Evolutionary conservation across 78 protist genomes (phyloP).

Genomic region (Thecamonas trahens): DNA sequence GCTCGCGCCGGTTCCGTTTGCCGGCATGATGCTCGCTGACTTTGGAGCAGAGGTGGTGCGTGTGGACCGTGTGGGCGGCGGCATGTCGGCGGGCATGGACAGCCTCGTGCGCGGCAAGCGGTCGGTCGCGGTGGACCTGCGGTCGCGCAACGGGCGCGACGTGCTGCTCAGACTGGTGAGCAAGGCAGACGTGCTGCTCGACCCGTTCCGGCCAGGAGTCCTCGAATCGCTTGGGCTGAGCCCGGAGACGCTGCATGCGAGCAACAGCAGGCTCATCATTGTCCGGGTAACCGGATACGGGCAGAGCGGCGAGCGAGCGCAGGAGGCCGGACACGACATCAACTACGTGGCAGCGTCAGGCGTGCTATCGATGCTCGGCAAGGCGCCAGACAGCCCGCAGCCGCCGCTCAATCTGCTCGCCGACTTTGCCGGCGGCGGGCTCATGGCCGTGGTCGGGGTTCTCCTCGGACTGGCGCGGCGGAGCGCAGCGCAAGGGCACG

Average conservation of each 20-base stretch:
- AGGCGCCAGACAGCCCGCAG: conserved; percentile 29
- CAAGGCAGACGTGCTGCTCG: conserved; percentile 58
- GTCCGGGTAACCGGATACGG: conserved; percentile 72
- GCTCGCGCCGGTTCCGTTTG: conserved; percentile 42
- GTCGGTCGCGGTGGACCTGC: conserved; percentile 41
- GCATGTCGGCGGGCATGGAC: neutral
- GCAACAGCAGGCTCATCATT: conserved; percentile 41
- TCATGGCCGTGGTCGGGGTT: conserved; percentile 53
- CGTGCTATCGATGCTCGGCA: conserved; percentile 8
- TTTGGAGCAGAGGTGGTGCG: conserved; percentile 71
- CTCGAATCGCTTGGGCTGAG: conserved; percentile 28
- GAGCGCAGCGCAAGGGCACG: neutral
- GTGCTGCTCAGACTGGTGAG: neutral
- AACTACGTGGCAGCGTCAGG: conserved; percentile 59
- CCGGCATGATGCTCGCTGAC: conserved; percentile 42
- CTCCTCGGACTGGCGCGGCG: conserved; percentile 39
- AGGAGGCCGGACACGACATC: conserved; percentile 72
- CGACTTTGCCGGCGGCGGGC: conserved; percentile 70
- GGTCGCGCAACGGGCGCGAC: conserved; percentile 8
- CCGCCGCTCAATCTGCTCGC: conserved; percentile 52
- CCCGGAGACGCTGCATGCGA: conserved; percentile 19
- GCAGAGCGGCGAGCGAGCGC: conserved; percentile 39
- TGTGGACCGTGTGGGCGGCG: conserved; percentile 35
- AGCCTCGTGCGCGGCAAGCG: conserved; percentile 38
- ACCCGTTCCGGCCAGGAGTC: conserved; percentile 55